phyloP scores from a whole-genome alignment of 1,284 basidiomycete genomes.

The Lentinus polychrous region DNA sequence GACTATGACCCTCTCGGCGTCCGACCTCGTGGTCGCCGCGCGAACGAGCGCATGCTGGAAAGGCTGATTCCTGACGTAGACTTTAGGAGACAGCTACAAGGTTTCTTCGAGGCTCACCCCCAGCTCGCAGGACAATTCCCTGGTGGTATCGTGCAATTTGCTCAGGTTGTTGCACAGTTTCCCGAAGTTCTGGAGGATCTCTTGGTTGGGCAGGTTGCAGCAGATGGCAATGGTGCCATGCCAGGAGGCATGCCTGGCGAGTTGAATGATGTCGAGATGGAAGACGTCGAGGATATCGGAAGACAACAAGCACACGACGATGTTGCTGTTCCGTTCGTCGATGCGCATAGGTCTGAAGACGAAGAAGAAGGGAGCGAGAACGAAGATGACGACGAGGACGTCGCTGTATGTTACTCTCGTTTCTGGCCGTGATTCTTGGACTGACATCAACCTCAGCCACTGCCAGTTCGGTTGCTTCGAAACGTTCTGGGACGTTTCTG shows the following conservation, averaged over 20 bases:
- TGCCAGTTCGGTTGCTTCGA: constrained; percentile 55
- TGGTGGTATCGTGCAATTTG: constrained; percentile 59
- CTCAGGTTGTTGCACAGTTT: constrained; percentile 49
- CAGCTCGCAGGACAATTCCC: constrained; percentile 49
- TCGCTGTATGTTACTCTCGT: no score
- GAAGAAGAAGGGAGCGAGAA: no score
- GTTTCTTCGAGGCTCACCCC: constrained; percentile 47
- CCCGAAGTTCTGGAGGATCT: constrained; percentile 51
- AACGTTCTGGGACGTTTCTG: constrained; percentile 62
- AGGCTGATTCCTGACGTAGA: constrained; percentile 50
- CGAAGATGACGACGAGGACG: no score
- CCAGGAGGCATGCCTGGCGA: no score
- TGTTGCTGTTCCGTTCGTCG: no score
- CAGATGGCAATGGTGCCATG: constrained; percentile 23
- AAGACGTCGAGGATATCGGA: no score
- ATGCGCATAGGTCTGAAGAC: no score
- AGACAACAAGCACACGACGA: no score
- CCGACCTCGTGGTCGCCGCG: constrained; percentile 26
- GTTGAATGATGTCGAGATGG: no score
- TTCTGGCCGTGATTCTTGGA: no score
- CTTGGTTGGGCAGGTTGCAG: constrained; percentile 37
- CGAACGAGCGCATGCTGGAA: constrained; percentile 44
- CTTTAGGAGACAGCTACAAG: constrained; percentile 44
- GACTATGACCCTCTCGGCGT: no score
- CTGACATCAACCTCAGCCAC: constrained; percentile 38